A percentile compares a stretch with the other conserved stretches of the same genome.
These are phyloP conservation scores for Daldinia grandis DNA, from an alignment of 495 filamentous ascomycete species.

Conservation along the genomic window DNA sequence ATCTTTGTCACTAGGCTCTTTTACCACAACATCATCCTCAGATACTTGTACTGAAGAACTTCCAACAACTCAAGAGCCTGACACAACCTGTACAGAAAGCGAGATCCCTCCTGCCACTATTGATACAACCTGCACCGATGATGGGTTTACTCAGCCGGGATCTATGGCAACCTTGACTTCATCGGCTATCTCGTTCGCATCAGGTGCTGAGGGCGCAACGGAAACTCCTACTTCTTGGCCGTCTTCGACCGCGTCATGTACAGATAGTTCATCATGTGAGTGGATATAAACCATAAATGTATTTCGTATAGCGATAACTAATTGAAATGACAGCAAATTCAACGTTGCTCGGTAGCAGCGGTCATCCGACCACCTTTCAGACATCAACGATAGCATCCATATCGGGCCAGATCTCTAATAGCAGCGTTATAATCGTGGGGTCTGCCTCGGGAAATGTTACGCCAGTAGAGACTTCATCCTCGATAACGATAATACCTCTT, in stretches of 20 bases:
- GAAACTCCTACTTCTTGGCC: neutral
- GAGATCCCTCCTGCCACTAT: slow-evolving; percentile 19
- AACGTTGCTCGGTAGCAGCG: slow-evolving; percentile 10
- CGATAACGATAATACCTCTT: neutral
- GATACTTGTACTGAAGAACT: slow-evolving; percentile 36
- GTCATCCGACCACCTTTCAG: slow-evolving; percentile 39
- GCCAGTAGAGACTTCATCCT: slow-evolving; percentile 7
- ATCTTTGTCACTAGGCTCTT: slow-evolving; percentile 1
- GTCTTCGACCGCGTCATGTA: slow-evolving; percentile 9
- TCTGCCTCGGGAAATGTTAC: neutral
- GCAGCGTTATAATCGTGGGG: slow-evolving; percentile 7
- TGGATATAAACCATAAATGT: neutral
- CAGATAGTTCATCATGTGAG: slow-evolving; percentile 14
- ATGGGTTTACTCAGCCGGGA: slow-evolving; percentile 33
- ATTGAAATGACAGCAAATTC: slow-evolving; percentile 13
- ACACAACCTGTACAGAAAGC: slow-evolving; percentile 45
- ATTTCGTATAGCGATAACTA: neutral
- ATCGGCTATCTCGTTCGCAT: slow-evolving; percentile 11
- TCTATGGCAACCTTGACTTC: slow-evolving; percentile 29
- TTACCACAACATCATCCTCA: slow-evolving; percentile 8
- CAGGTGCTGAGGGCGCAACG: slow-evolving; percentile 14
- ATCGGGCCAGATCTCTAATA: slow-evolving; percentile 26
- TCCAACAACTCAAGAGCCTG: slow-evolving; percentile 29
- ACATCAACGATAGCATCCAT: slow-evolving; percentile 37
- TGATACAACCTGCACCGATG: slow-evolving; percentile 44